phyloP scores from a whole-genome alignment of 2,329 filamentous ascomycete species.

The Colletotrichum siamense region DNA sequence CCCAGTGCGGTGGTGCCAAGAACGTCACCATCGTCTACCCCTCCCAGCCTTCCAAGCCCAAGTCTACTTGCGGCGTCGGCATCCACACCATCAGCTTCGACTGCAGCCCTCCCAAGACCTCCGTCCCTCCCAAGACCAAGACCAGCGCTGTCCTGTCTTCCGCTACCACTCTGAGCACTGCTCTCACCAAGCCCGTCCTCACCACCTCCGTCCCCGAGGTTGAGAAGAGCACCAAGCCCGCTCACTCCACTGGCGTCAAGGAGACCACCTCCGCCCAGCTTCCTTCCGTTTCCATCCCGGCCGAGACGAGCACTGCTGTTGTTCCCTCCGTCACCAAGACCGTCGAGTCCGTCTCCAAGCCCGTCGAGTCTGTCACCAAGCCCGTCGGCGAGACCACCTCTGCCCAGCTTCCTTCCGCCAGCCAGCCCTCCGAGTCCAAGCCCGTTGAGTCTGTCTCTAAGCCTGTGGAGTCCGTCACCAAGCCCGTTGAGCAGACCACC shows the following conservation, averaged over 20 bases:
- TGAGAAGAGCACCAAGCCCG: constrained; percentile 23
- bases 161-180: constrained; percentile 20
- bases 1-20: constrained; percentile 90
- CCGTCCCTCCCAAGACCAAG: constrained; percentile 15
- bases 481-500: constrained; percentile 24
- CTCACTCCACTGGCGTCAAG: constrained; percentile 9
- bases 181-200: constrained; percentile 21
- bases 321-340: constrained; percentile 14
- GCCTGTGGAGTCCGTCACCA: constrained; percentile 10
- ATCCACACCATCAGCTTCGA: constrained; percentile 79
- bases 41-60: constrained; percentile 61
- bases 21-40: constrained; percentile 74
- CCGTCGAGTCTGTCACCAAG: constrained; percentile 10
- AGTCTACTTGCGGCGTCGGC: constrained; percentile 71
- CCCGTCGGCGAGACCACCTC: constrained; percentile 24
- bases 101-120: constrained; percentile 51
- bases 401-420: neutral
- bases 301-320: constrained; percentile 17
- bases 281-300: constrained; percentile 8
- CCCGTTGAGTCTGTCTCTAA: neutral
- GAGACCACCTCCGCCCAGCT: constrained; percentile 2
- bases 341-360: constrained; percentile 7
- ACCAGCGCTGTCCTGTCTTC: constrained; percentile 3
- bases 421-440: constrained; percentile 7
- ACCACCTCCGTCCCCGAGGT: constrained; percentile 21